Percentiles rank a stretch among this genome's conserved stretches.
These are phyloP conservation scores for Nectriaceae sp. DNA, from an alignment of 2,329 filamentous ascomycete species.

Conservation along the genomic window DNA sequence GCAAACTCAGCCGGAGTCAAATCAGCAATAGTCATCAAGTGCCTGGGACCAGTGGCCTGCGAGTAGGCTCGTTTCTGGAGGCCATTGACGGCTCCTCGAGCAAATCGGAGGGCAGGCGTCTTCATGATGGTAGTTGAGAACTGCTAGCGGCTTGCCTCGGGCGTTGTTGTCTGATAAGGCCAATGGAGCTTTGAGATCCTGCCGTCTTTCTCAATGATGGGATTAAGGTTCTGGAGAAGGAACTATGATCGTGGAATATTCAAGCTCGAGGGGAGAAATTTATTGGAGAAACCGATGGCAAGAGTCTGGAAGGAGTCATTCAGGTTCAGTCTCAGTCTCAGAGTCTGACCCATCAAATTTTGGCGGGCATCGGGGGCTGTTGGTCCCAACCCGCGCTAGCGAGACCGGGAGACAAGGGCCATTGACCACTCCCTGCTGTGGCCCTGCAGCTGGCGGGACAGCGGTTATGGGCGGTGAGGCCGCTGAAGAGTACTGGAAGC, in stretches of 20 bases:
- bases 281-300: no score
- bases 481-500: no score
- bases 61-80: conserved; percentile 48
- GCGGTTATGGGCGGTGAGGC: neutral
- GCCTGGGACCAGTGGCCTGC: conserved; percentile 59
- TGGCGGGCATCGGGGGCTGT: no score
- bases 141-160: no score
- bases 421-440: neutral
- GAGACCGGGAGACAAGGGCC: neutral
- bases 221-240: neutral
- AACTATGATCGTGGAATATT: neutral
- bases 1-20: conserved; percentile 78
- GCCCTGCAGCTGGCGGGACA: neutral
- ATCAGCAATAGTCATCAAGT: conserved; percentile 90
- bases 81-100: conserved; percentile 36
- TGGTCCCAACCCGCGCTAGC: no score
- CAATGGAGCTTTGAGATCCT: neutral
- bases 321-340: no score
- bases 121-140: conserved; percentile 31
- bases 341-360: neutral
- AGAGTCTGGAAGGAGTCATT: neutral
- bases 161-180: no score
- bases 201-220: neutral
- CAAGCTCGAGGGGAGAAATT: neutral
- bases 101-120: conserved; percentile 34